Conservation (phyloP, 768 basidiomycete species). For the Tulasnella sp. region DNA sequence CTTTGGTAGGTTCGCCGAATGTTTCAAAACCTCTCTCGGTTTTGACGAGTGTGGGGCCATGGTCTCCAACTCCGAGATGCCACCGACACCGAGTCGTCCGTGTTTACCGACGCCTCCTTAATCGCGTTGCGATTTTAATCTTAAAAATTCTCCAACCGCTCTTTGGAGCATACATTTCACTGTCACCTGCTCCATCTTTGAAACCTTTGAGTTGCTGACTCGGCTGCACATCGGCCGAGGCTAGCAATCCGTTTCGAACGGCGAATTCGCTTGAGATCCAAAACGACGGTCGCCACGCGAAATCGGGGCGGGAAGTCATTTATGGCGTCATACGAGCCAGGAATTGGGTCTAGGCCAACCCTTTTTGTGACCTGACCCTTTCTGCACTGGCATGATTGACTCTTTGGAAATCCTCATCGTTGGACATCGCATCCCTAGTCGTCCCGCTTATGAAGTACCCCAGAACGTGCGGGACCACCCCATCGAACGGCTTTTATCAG, state of each 20-base stretch:
- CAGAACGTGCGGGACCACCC: not conserved
- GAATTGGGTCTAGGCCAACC: not conserved
- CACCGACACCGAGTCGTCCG: not conserved
- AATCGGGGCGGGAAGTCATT: not conserved
- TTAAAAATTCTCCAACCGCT: not conserved
- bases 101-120: not conserved
- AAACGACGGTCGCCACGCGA: slow-evolving; percentile 2
- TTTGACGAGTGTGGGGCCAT: not conserved
- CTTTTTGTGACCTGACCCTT: not conserved
- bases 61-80: not conserved
- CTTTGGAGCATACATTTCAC: not conserved
- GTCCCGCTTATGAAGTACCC: not conserved
- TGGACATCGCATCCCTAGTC: not conserved
- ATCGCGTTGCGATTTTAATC: not conserved
- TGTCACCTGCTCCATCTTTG: not conserved
- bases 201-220: not conserved
- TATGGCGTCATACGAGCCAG: not conserved
- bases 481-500: not conserved
- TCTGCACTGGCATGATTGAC: slow-evolving; percentile 3
- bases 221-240: not conserved
- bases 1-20: not conserved
- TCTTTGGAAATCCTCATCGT: not conserved
- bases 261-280: not conserved
- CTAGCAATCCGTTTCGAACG: not conserved
- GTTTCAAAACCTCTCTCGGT: slow-evolving; percentile 3